Base-by-base conservation (phyloP, 1,139 yeast species). In the Pneumocystis carinii region DNA sequence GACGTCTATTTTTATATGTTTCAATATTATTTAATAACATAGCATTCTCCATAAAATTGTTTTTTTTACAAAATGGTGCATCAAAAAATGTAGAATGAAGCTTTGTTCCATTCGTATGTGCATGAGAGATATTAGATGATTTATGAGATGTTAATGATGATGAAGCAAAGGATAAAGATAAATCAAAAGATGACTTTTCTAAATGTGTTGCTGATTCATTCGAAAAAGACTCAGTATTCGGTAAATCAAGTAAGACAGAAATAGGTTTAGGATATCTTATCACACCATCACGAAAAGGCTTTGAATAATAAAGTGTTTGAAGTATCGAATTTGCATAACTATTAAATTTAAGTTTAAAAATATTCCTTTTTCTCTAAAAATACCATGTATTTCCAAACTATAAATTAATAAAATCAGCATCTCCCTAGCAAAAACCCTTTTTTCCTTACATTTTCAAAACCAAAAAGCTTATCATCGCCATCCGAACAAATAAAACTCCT, bases 371-470 rank as follows among this genome's bases (percentile, higher is more conserved):
- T 15, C 19, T 15, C 3, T 7, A 4, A 62, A 29, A 42, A 27
- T 85, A 2, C 67, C 66, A 65, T 14, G 67, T 66, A 36, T 66
- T 65, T 24, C 67, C 67, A 60, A 66, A 66, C 67, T 65, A 61
- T 17, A 37, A 0, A 39, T 27, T 19, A 3, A 37, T 15, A 27
- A 19, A 2, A 60, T 53, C 12, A 59, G 48, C 60, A 35, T 17
- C 19, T 7, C 19, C 12, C 36, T 17, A 39, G n/a, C 10, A 37
- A 27, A 42, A 10, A 41, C 1, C 3, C 14, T 8, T 41, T 32
- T 8, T 32, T 74, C 39, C 97, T 97, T 73, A 90, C 90, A 74
- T 92, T 92, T 73, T 92, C 97, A 83, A 90, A 84, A 5, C 98
- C 98, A 74, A 85, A 92, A 56, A 90, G 81, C 74, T 90, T 75